Conservation (phyloP, 805 yeast species). For the Saccharomycopsis sp. region DNA sequence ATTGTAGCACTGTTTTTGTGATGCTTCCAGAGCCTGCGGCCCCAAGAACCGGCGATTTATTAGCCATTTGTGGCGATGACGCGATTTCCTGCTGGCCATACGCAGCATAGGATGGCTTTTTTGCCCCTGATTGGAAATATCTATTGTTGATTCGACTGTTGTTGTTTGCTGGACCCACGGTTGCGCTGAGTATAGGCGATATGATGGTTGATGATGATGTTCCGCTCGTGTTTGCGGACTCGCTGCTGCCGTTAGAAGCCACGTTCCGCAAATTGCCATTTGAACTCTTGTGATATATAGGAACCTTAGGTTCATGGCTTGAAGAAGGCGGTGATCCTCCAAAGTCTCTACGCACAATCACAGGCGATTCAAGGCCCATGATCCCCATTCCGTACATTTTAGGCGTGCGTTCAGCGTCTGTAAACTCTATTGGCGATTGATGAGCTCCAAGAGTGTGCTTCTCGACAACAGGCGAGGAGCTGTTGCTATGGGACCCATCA, state of each 20-base stretch:
- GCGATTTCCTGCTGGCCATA: not conserved
- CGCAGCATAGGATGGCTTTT: not conserved
- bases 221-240: too few species aligned
- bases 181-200: too few species aligned
- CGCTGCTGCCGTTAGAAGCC: too few species aligned
- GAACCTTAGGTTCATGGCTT: not conserved
- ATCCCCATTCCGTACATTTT: constrained; percentile 19
- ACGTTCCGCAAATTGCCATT: not conserved
- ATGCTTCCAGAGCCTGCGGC: not conserved
- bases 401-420: constrained; percentile 10
- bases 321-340: constrained; percentile 1
- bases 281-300: constrained; percentile 2
- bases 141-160: not conserved
- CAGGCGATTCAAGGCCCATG: constrained; percentile 18
- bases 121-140: not conserved
- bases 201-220: too few species aligned
- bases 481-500: constrained; percentile 1
- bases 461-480: constrained; percentile 5
- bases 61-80: not conserved
- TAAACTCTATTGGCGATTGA: constrained; percentile 3
- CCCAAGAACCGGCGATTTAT: not conserved
- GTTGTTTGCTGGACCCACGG: not conserved
- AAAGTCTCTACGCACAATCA: constrained; percentile 14
- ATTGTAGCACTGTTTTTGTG: not conserved
- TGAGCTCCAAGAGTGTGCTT: not conserved